phyloP scores from a whole-genome alignment of 306 rosid genomes.

The Hippophae gyantsensis region DNA sequence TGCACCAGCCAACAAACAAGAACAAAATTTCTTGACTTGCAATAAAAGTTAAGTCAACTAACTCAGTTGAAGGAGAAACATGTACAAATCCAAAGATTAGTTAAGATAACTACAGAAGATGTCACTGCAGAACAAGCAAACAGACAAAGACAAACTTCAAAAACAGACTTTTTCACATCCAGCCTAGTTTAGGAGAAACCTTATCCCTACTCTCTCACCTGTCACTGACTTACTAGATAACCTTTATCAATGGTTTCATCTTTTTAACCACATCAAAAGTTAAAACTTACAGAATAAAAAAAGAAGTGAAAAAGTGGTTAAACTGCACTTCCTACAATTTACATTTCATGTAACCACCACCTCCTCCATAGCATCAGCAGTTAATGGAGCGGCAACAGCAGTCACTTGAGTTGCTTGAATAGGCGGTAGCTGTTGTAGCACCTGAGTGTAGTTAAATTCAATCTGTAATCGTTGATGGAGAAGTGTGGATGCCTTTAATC shows the following conservation, averaged over 20 bases:
- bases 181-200: too few relatives aligned
- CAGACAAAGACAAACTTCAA: too few relatives aligned
- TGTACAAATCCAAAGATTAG: too few relatives aligned
- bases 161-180: neutral
- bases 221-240: neutral
- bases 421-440: slow-evolving; percentile 23
- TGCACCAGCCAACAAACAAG: too few relatives aligned
- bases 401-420: slow-evolving; percentile 30
- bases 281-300: slow-evolving; percentile 7
- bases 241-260: slow-evolving; percentile 26
- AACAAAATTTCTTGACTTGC: too few relatives aligned
- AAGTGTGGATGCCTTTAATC: slow-evolving; percentile 69
- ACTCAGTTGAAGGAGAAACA: too few relatives aligned
- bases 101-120: too few relatives aligned
- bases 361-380: slow-evolving; percentile 33
- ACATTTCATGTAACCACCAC: slow-evolving; percentile 26
- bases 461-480: slow-evolving; percentile 91
- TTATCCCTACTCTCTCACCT: too few relatives aligned
- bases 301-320: slow-evolving; percentile 34
- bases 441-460: slow-evolving; percentile 74
- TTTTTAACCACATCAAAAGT: slow-evolving; percentile 28
- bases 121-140: too few relatives aligned
- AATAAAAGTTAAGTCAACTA: too few relatives aligned
- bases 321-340: slow-evolving; percentile 42
- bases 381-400: slow-evolving; percentile 18